phyloP scores from a whole-genome alignment of 176 grass and related monocot genomes.

The Ensete ventricosum region DNA sequence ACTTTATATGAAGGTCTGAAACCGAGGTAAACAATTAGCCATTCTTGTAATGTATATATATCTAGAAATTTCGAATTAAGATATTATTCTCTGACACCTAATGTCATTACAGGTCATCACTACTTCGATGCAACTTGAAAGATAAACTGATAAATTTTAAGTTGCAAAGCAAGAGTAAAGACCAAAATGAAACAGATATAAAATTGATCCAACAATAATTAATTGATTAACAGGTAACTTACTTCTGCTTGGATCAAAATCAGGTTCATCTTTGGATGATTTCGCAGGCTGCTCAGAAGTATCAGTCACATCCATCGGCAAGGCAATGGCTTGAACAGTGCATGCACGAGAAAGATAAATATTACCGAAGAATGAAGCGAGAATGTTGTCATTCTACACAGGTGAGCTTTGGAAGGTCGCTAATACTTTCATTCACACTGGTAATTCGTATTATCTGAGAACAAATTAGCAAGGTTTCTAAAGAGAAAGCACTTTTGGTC shows the following conservation, averaged over 20 bases:
- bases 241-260: conserved; percentile 82
- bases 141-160: no score
- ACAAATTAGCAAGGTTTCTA: no score
- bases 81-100: no score
- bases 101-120: no score
- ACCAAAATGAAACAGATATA: background rate
- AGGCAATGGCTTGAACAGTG: background rate
- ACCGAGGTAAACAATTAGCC: background rate
- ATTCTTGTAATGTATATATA: no score
- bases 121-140: no score
- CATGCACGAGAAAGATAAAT: background rate
- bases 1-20: background rate
- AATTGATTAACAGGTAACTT: conserved; percentile 2
- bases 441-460: background rate
- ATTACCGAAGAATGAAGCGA: background rate
- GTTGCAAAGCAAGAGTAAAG: background rate
- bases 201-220: background rate
- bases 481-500: no score
- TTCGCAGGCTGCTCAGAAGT: conserved; percentile 15
- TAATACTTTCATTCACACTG: background rate
- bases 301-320: conserved; percentile 30
- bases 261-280: conserved; percentile 32
- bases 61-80: no score
- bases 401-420: background rate
- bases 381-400: background rate